phyloP scores from a whole-genome alignment of 2,329 filamentous ascomycete genomes.

The Sordariomycetes sp. region DNA sequence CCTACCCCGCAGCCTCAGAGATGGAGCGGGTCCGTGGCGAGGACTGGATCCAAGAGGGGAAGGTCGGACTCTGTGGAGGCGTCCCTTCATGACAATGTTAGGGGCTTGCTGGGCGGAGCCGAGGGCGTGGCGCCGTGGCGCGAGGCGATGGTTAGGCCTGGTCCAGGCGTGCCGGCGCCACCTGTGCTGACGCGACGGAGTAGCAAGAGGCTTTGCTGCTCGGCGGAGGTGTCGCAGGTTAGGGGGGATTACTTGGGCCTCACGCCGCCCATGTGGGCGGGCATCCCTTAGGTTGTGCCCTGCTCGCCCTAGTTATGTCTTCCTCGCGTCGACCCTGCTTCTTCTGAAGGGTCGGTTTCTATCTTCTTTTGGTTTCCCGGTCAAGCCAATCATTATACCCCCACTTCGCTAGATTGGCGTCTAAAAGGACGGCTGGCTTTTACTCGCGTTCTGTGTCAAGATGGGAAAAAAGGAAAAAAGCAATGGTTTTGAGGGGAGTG shows the following conservation, averaged over 20 bases:
- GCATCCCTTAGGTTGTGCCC: background rate
- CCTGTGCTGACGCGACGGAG: background rate
- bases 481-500: background rate
- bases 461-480: background rate
- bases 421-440: background rate
- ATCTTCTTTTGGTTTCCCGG: background rate
- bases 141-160: conserved; percentile 22
- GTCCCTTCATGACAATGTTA: conserved; percentile 53
- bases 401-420: background rate
- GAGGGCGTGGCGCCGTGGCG: conserved; percentile 17
- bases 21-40: conserved; percentile 12
- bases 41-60: conserved; percentile 41
- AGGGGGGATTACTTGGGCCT: background rate
- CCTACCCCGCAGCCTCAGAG: conserved; percentile 19
- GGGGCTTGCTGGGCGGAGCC: conserved; percentile 38
- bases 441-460: background rate
- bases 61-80: conserved; percentile 44
- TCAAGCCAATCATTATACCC: background rate
- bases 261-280: conserved; percentile 3
- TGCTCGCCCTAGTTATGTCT: background rate
- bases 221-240: conserved; percentile 4
- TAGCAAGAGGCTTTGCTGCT: conserved; percentile 5
- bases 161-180: background rate
- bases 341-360: too few species aligned
- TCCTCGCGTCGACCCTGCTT: too few species aligned